These are phyloP conservation scores for Clohesyomyces aquaticus DNA, from an alignment of 495 filamentous ascomycete species.

Conservation along the genomic window DNA sequence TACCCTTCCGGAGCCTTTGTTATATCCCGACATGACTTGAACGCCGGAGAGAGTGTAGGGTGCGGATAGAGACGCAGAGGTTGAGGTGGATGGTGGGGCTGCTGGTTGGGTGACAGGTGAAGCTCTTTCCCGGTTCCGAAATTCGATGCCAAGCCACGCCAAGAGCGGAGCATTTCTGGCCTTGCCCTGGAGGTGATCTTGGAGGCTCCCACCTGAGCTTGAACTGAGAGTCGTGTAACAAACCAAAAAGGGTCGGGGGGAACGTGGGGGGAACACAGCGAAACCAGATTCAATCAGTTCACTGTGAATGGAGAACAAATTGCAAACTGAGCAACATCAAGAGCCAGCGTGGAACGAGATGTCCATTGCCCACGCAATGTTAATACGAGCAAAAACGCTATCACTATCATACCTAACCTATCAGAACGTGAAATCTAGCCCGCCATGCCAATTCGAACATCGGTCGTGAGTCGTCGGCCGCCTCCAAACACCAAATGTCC, in stretches of 20 bases:
- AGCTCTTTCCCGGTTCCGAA: no score
- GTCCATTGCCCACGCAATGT: neutral
- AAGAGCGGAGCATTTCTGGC: no score
- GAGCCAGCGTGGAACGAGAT: neutral
- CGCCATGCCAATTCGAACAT: neutral
- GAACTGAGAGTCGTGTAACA: no score
- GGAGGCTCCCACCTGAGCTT: no score
- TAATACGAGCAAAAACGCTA: conserved; percentile 30
- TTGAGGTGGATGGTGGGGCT: neutral
- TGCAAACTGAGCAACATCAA: no score
- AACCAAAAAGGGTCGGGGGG: no score
- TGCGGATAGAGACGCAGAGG: conserved; percentile 1
- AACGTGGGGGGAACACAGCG: no score
- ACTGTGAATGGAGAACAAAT: no score
- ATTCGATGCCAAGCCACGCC: no score
- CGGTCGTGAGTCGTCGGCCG: neutral
- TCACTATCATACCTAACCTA: conserved; percentile 29
- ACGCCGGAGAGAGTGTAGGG: neutral
- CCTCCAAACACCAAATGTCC: neutral
- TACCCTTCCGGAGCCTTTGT: conserved; percentile 80
- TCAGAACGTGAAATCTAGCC: conserved; percentile 15
- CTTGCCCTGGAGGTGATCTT: no score
- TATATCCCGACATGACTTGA: conserved; percentile 39
- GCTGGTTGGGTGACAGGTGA: no score
- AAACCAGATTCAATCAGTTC: no score